Base-by-base conservation (phyloP, 164 flowering plant species). In the Aristolochia fimbriata region DNA sequence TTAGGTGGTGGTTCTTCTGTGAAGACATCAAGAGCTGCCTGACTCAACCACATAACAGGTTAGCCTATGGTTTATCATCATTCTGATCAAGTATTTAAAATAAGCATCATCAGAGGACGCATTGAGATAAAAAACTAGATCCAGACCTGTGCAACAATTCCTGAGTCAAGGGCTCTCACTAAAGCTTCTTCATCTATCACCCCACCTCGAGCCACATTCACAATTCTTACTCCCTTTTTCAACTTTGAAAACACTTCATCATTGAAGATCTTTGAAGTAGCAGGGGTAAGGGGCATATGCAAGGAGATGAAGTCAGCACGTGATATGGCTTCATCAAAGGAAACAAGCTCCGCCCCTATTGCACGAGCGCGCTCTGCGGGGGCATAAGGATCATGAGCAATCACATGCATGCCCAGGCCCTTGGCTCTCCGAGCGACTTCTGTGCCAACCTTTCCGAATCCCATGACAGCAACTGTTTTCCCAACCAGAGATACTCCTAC, bases 1-100 rank as follows among this genome's bases (percentile, higher is more conserved):
- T 73, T 57, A 33, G 85, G 58, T 19, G 96, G 96, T 51, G 96
- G 96, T 66, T 88, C 96, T 62, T 41, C 77, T 0, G 88, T 78
- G 78, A 88, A 88, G 59, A 88, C 96, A 76, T 88, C 96, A 70
- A 88, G 96, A 13, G 96, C 90, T 15, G 96, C 96, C 92, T 85
- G 73, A 25, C 71, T 62, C 47, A 59, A 54, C 31, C 14, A 60
- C 51, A 48, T 21, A 25, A 55, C 10, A 48, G 49, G 8, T 37
- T 17, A 55, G 15, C 19, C 31, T 1, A 52, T 12, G 19, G 15
- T 55, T n/a, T 27, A 6, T 10, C 10, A 37, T 10, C 15, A 1
- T 13, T 56, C 6, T 15, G n/a, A 16, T 15, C 31, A 12, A 24
- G 3, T 31, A 5, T 17, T 52, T 23, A 11, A 1, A 15, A 24